phyloP scores from a whole-genome alignment of 2,329 filamentous ascomycete genomes.

The Pseudogymnoascus sp. region DNA sequence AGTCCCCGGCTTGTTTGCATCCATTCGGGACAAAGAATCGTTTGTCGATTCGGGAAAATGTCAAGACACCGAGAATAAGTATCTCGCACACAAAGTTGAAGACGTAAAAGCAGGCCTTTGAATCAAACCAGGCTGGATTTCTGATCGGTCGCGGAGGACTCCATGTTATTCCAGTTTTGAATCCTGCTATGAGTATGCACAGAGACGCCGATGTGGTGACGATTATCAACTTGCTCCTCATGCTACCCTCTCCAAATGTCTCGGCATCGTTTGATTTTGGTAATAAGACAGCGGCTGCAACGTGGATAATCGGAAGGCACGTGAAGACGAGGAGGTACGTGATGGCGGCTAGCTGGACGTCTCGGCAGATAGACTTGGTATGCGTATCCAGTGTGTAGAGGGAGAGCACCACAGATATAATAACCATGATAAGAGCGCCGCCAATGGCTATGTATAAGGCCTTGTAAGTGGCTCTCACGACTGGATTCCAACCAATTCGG shows the following conservation, averaged over 20 bases:
- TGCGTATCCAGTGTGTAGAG: constrained; percentile 55
- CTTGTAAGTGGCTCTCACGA: constrained; percentile 45
- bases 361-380: constrained; percentile 45
- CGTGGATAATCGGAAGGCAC: constrained; percentile 55
- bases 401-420: constrained; percentile 54
- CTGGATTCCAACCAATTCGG: constrained; percentile 57
- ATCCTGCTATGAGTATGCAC: constrained; percentile 60
- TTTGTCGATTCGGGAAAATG: constrained; percentile 60
- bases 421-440: constrained; percentile 55
- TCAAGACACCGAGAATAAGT: constrained; percentile 58
- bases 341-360: constrained; percentile 55
- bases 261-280: constrained; percentile 39
- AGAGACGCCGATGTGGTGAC: constrained; percentile 50
- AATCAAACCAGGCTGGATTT: constrained; percentile 60
- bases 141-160: constrained; percentile 37
- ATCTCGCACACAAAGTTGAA: constrained; percentile 72
- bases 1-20: constrained; percentile 47
- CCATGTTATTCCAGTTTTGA: constrained; percentile 56
- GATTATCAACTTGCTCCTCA: constrained; percentile 56
- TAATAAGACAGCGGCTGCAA: constrained; percentile 39
- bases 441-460: constrained; percentile 46
- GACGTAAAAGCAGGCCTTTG: constrained; percentile 65
- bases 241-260: constrained; percentile 58
- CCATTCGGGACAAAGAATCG: constrained; percentile 70
- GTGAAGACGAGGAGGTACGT: constrained; percentile 58